phyloP scores from a whole-genome alignment of 345 rosid genomes.

The Ceriops zippeliana region DNA sequence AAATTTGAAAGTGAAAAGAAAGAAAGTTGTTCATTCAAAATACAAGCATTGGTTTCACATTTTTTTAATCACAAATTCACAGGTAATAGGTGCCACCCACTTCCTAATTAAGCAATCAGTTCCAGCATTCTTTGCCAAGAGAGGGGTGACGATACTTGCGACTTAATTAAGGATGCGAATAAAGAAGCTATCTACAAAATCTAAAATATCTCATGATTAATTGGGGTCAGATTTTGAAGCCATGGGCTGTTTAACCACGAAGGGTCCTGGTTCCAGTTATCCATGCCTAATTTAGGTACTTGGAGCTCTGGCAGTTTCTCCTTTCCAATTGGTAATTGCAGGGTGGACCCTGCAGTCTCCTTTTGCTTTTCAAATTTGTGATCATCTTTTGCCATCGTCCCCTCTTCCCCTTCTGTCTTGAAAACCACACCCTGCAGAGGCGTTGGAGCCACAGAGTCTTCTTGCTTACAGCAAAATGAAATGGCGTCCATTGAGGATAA shows the following conservation, averaged over 20 bases:
- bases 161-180: background rate
- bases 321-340: slow-evolving; percentile 45
- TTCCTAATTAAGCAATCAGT: too few species aligned
- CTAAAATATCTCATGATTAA: background rate
- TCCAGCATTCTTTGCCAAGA: background rate
- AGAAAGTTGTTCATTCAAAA: too few species aligned
- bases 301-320: slow-evolving; percentile 60
- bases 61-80: too few species aligned
- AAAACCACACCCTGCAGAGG: slow-evolving; percentile 22
- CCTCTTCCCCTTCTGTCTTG: slow-evolving; percentile 41
- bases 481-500: slow-evolving; percentile 38
- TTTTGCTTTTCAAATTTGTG: slow-evolving; percentile 4
- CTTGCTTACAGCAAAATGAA: slow-evolving; percentile 37
- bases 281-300: slow-evolving; percentile 51
- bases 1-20: too few species aligned
- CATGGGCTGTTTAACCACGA: slow-evolving; percentile 67
- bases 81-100: too few species aligned
- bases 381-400: slow-evolving; percentile 4
- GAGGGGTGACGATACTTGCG: background rate
- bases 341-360: slow-evolving; percentile 21
- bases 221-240: slow-evolving; percentile 61
- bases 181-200: slow-evolving; percentile 1
- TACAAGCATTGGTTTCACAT: too few species aligned
- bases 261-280: slow-evolving; percentile 64
- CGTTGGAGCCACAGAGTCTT: slow-evolving; percentile 27